phyloP scores from a whole-genome alignment of 257 asterid genomes.

The Coffea canephora region DNA sequence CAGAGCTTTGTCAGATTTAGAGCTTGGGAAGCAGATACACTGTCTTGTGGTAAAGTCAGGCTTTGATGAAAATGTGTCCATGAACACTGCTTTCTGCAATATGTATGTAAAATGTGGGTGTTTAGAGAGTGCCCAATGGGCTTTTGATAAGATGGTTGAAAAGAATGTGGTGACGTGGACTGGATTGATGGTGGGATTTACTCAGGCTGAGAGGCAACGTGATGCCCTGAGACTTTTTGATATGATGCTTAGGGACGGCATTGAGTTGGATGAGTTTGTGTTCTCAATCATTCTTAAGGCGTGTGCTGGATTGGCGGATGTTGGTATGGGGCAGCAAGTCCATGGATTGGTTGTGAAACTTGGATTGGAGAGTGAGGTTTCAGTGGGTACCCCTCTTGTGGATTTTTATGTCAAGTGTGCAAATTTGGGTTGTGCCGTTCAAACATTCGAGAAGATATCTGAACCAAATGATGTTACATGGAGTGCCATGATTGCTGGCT shows the following conservation, averaged over 20 bases:
- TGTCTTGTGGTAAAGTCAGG: constrained; percentile 44
- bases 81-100: constrained; percentile 40
- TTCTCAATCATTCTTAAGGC: constrained; percentile 48
- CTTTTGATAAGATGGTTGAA: constrained; percentile 36
- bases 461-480: constrained; percentile 61
- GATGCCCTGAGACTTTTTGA: constrained; percentile 38
- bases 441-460: constrained; percentile 35
- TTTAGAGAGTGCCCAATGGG: constrained; percentile 32
- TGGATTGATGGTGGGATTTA: constrained; percentile 48
- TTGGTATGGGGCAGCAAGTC: constrained; percentile 39
- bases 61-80: constrained; percentile 29
- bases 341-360: constrained; percentile 39
- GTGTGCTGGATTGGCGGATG: constrained; percentile 40
- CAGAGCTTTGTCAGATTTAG: constrained; percentile 34
- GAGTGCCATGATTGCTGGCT: constrained; percentile 58
- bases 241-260: constrained; percentile 32
- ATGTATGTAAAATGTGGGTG: constrained; percentile 49
- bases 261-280: constrained; percentile 43
- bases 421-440: constrained; percentile 35
- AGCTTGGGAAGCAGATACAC: constrained; percentile 47
- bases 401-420: constrained; percentile 50
- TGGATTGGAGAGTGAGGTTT: constrained; percentile 41
- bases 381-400: constrained; percentile 56
- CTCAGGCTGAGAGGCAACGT: constrained; percentile 40
- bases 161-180: constrained; percentile 49